Conservation (phyloP, 2,329 filamentous ascomycete species). For the Malbranchea zuffiana region DNA sequence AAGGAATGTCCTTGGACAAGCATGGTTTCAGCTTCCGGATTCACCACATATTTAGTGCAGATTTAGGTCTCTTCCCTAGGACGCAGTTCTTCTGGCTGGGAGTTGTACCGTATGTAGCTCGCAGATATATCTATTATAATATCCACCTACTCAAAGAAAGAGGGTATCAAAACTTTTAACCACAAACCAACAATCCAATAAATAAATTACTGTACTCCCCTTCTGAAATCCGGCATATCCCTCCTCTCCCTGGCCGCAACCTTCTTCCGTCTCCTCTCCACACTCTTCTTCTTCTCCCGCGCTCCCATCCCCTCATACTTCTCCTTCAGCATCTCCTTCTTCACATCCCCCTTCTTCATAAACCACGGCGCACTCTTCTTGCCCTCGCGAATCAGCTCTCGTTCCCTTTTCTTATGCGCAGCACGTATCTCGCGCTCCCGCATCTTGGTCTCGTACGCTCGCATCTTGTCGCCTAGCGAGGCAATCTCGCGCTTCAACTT, state of each 20-base stretch:
- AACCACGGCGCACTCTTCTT: constrained; percentile 75
- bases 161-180: too few relatives aligned
- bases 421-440: constrained; percentile 57
- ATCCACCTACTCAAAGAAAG: too few relatives aligned
- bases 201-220: constrained; percentile 23
- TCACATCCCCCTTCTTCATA: constrained; percentile 83
- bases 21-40: too few relatives aligned
- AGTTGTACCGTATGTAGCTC: too few relatives aligned
- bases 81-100: too few relatives aligned
- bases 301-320: constrained; percentile 75
- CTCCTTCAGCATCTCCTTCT: constrained; percentile 70
- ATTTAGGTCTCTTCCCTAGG: too few relatives aligned
- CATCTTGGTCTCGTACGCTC: constrained; percentile 59
- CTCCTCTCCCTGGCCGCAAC: constrained; percentile 73
- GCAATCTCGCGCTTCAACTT: constrained; percentile 60
- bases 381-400: constrained; percentile 71
- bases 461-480: constrained; percentile 67
- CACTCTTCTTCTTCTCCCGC: constrained; percentile 69
- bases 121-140: too few relatives aligned
- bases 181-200: too few relatives aligned
- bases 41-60: too few relatives aligned
- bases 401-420: constrained; percentile 72
- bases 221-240: constrained; percentile 50
- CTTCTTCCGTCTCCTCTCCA: constrained; percentile 87
- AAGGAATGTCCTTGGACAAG: too few relatives aligned